Conservation (phyloP, 2,329 filamentous ascomycete species). For the Calonectria ilicicola region DNA sequence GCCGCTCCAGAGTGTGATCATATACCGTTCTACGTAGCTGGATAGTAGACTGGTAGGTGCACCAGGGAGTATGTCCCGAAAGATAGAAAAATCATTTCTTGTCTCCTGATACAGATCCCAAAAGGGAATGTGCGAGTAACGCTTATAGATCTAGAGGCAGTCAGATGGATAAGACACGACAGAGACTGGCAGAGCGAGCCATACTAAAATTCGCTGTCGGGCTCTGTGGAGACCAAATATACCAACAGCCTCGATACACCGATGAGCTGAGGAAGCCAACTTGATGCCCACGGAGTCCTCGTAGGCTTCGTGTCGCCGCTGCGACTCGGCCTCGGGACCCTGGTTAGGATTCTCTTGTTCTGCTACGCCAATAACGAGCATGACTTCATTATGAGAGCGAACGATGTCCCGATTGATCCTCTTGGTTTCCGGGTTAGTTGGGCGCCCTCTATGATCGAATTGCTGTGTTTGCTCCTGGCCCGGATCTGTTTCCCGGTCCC, state of each 20-base stretch:
- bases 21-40: constrained; percentile 43
- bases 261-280: constrained; percentile 48
- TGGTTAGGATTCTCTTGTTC: constrained; percentile 63
- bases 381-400: constrained; percentile 72
- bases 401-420: constrained; percentile 68
- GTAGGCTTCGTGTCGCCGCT: constrained; percentile 58
- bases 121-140: constrained; percentile 62
- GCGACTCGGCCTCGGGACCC: constrained; percentile 54
- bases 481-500: constrained; percentile 57
- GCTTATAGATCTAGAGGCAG: constrained; percentile 61
- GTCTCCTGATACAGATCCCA: constrained; percentile 53
- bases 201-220: constrained; percentile 66
- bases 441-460: constrained; percentile 68
- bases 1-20: constrained; percentile 41
- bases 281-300: constrained; percentile 61
- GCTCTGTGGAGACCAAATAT: constrained; percentile 66
- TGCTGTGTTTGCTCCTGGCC: constrained; percentile 54
- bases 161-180: constrained; percentile 21
- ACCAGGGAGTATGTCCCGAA: constrained; percentile 48
- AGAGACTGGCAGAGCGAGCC: constrained; percentile 16
- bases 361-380: constrained; percentile 72
- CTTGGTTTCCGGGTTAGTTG: constrained; percentile 66
- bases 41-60: constrained; percentile 46
- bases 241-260: constrained; percentile 54
- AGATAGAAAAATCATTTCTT: constrained; percentile 45